Percentiles rank a stretch among this genome's conserved stretches.
Conservation (phyloP, 768 basidiomycete genomes). For the Pulveroboletus sp. region DNA sequence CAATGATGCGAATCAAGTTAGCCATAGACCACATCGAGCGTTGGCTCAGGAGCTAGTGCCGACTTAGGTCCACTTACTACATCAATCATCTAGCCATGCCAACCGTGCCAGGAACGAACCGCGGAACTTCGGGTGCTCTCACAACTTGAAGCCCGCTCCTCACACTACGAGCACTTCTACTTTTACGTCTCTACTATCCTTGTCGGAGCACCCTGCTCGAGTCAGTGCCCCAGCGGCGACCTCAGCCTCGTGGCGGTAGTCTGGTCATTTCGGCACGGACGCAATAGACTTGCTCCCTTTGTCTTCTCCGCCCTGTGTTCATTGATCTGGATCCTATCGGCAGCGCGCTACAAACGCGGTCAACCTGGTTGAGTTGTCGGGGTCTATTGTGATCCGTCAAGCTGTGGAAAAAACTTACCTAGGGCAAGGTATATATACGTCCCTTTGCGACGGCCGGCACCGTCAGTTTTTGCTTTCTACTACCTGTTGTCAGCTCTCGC, state of each 20-base stretch:
- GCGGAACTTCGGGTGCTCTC: background rate
- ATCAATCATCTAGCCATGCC: conserved; percentile 1
- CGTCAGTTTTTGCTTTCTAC: background rate
- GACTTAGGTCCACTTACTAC: conserved; percentile 3
- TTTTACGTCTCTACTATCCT: conserved; percentile 11
- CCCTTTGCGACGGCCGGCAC: conserved; percentile 1
- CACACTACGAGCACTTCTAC: conserved; percentile 2
- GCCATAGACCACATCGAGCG: background rate
- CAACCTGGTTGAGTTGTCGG: background rate
- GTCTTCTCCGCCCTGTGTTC: conserved; percentile 3
- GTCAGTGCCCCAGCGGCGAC: conserved; percentile 1
- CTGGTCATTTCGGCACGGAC: background rate
- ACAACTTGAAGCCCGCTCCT: background rate
- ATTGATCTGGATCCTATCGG: conserved; percentile 2
- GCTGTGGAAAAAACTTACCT: background rate
- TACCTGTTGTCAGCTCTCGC: background rate
- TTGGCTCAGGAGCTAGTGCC: background rate
- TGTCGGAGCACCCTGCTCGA: background rate
- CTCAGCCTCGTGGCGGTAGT: conserved; percentile 14
- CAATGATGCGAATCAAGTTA: background rate
- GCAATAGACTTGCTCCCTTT: conserved; percentile 3
- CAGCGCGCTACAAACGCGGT: conserved; percentile 4
- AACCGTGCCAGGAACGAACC: conserved; percentile 4
- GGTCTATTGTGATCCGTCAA: background rate
- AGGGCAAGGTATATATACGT: conserved; percentile 15